Evolutionary conservation across 768 basidiomycete species (phyloP), one percentile per base, ranked within the genome.

Genomic region (Lyophyllum shimeji): DNA sequence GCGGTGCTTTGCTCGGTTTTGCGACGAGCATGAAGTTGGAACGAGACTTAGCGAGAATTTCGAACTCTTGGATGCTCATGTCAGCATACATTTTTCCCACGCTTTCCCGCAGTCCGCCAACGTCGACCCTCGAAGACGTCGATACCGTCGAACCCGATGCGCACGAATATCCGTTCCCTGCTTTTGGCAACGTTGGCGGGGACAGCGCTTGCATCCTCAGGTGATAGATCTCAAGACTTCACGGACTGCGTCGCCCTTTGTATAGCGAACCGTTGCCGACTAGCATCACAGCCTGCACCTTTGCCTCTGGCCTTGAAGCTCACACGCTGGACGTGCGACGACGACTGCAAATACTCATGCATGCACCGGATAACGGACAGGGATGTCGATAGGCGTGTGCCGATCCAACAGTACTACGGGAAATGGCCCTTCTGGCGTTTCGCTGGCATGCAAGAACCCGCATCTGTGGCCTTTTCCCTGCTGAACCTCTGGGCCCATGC

Each of bases 391-490:
- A 62, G 56, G 5, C 81, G 82, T 0, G 62, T 64, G 39, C 61
- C 55, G 1, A 71, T 90, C 1, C 82, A 90, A 43, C 95, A 97
- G 62, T 95, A 90, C 69, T 83, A 93, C 64, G 97, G 96, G 15
- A 98, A 98, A 75, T 98, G 96, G 96, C 93, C 95, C 0, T 98
- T 99, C 69, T 89, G 86, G 83, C 81, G 95, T 27, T 74, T 90
- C 20, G 73, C 77, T n/a, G 93, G 95, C 27, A 88, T 93, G 70
- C 96, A 98, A 66, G 96, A 99, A 71, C 95, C 96, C 6, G 89
- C 95, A 7, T 91, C 92, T 2, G 95, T 97, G 55, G 71, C 83
- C 33, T 97, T 98, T 74, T 95, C 92, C 13, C 64, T 97, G n/a
- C 73, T 86, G 56, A 98, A 99, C 69, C 75, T 96, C 40, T 84